Conservation (phyloP, 306 rosid species). For the Spatholobus suberectus region DNA sequence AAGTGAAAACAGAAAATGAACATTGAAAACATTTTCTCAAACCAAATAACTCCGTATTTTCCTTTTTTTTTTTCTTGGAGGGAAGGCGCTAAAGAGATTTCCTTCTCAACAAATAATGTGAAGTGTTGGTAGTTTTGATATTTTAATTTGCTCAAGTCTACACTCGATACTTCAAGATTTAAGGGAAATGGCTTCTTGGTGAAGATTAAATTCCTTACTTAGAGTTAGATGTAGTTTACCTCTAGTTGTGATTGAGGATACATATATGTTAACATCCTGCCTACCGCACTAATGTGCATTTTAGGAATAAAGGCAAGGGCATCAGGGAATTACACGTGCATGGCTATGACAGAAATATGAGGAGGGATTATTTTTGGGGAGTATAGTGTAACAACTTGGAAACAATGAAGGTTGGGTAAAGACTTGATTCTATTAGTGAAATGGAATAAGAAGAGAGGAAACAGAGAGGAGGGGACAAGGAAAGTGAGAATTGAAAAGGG, state of each 20-base stretch:
- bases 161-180: background rate
- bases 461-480: background rate
- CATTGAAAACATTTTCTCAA: background rate
- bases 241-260: slow-evolving; percentile 18
- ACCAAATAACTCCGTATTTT: background rate
- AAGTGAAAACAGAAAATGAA: background rate
- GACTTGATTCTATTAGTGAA: background rate
- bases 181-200: slow-evolving; percentile 12
- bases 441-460: slow-evolving; percentile 8
- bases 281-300: background rate
- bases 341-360: background rate
- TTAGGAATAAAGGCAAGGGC: slow-evolving; percentile 3
- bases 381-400: background rate
- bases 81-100: background rate
- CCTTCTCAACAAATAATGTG: background rate
- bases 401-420: background rate
- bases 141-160: background rate
- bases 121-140: slow-evolving; percentile 18
- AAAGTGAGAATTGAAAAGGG: background rate
- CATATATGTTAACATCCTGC: background rate
- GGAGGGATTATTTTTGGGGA: background rate
- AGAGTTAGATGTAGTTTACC: background rate
- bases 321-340: background rate
- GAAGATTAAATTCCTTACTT: background rate
- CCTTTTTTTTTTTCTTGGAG: background rate